phyloP scores from a whole-genome alignment of 768 basidiomycete genomes.

The Epithele typhae region DNA sequence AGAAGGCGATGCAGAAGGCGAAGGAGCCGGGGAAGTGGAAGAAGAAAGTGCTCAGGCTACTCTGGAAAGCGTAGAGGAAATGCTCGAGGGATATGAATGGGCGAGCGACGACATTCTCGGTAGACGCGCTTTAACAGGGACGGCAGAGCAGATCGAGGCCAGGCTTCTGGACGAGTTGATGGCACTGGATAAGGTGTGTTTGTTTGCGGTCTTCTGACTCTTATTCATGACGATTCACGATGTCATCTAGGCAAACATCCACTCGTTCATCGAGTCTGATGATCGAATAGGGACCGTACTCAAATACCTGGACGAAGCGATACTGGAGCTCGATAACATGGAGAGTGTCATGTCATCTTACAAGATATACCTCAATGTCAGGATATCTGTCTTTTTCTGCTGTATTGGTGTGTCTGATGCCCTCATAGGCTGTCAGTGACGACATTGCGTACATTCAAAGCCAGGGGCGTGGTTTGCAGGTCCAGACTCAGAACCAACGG shows the following conservation, averaged over 20 bases:
- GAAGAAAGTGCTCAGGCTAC: slow-evolving; percentile 74
- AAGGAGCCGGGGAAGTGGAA: slow-evolving; percentile 29
- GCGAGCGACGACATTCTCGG: slow-evolving; percentile 74
- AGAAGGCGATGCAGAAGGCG: slow-evolving; percentile 43
- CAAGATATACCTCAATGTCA: slow-evolving; percentile 88
- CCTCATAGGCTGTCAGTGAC: slow-evolving; percentile 77
- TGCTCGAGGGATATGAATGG: slow-evolving; percentile 99
- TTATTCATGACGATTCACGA: background rate
- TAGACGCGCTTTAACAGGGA: slow-evolving; percentile 59
- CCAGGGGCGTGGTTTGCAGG: slow-evolving; percentile 94
- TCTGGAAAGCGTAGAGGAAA: slow-evolving; percentile 91
- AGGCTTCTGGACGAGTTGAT: slow-evolving; percentile 83
- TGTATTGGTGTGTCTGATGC: background rate
- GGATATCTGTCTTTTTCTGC: background rate
- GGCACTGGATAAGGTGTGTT: slow-evolving; percentile 83
- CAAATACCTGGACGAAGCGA: slow-evolving; percentile 84
- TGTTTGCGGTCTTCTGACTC: slow-evolving; percentile 6
- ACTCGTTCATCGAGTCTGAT: slow-evolving; percentile 95
- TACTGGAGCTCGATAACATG: slow-evolving; percentile 86
- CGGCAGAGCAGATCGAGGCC: slow-evolving; percentile 90
- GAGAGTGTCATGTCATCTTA: slow-evolving; percentile 88
- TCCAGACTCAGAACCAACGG: slow-evolving; percentile 94
- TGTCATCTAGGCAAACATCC: slow-evolving; percentile 77
- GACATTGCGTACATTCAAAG: slow-evolving; percentile 96
- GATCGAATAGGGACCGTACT: slow-evolving; percentile 84